Base-by-base conservation (phyloP, 768 basidiomycete genomes). In the Panaeolus papilionaceus region DNA sequence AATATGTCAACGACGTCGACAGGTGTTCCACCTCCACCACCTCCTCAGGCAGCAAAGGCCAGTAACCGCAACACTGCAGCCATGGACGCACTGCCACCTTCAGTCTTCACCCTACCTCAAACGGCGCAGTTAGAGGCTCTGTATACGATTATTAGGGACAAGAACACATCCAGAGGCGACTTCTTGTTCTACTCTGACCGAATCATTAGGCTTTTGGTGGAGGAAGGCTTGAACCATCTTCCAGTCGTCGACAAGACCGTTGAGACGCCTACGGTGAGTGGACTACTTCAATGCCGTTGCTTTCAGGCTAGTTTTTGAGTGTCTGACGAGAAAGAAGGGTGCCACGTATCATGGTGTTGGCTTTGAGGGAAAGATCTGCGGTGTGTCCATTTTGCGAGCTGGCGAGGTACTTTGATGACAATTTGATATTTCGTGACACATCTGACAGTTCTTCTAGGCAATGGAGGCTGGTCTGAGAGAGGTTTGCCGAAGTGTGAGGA, bases 381-480 rank as follows among this genome's bases (percentile, higher is more conserved):
- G 96, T 16, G 96, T 98, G 26, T 96, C 94, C 4, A 98, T 98
- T 74, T 85, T 98, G 73, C 86, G 97, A 16, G 95, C 95, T 8
- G 97, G 97, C 70, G 95, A 97, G 89, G 92, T 91, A 73, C 63
- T 83, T 72, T 61, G 23, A 58, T 28, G 38, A 47, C 26, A 45
- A n/a, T 51, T 58, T 10, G 49, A 33, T 45, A 14, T 58, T 62
- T 20, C 12, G 54, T 38, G 11, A 18, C 18, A 61, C 47, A 49
- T 58, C 65, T 68, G 61, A 67, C 61, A 65, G 61, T 61, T 66
- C 38, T 63, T 58, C 11, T 67, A 95, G 93, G 95, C 96, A 1
- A 99, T 99, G 97, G 97, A 99, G 80, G 94, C 94, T 12, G 98
- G 97, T 44, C 82, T 99, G 69, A 85, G 97, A 49, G 97, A 98